phyloP scores from a whole-genome alignment of 2,329 filamentous ascomycete genomes.

The Pseudogymnoascus pannorum region DNA sequence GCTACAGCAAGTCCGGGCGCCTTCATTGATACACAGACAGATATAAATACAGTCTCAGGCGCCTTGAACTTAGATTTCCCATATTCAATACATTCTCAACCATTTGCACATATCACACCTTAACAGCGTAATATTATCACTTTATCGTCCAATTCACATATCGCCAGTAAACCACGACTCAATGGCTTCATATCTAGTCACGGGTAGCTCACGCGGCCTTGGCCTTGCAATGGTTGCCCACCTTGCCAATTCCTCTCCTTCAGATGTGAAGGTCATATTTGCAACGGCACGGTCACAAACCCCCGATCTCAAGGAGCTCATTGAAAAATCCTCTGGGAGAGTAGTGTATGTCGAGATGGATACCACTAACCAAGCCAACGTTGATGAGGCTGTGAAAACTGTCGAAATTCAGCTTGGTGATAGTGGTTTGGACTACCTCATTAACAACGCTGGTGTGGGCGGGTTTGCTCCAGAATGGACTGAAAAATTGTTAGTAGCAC shows the following conservation, averaged over 20 bases:
- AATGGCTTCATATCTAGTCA: conserved; percentile 19
- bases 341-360: conserved; percentile 1
- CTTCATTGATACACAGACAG: not conserved
- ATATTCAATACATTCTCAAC: not conserved
- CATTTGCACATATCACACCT: not conserved
- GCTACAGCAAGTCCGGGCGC: not conserved
- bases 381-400: not conserved
- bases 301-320: not conserved
- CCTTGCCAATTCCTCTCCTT: conserved; percentile 14
- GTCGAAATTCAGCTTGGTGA: not conserved
- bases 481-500: conserved; percentile 5
- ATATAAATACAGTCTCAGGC: not conserved
- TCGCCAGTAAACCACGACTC: not conserved
- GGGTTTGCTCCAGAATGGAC: not conserved
- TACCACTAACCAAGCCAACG: not conserved
- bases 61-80: not conserved
- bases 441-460: conserved; percentile 5
- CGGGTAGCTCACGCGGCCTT: conserved; percentile 21
- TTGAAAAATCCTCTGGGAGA: not conserved
- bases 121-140: not conserved
- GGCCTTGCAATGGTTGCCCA: conserved; percentile 20
- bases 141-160: not conserved
- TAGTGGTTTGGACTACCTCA: not conserved
- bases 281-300: not conserved
- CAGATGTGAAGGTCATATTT: not conserved